Evolutionary conservation across 192 early-diverging fungal genomes (phyloP), one percentile per base, ranked within the genome.

Genomic region (Dispira parvispora): DNA sequence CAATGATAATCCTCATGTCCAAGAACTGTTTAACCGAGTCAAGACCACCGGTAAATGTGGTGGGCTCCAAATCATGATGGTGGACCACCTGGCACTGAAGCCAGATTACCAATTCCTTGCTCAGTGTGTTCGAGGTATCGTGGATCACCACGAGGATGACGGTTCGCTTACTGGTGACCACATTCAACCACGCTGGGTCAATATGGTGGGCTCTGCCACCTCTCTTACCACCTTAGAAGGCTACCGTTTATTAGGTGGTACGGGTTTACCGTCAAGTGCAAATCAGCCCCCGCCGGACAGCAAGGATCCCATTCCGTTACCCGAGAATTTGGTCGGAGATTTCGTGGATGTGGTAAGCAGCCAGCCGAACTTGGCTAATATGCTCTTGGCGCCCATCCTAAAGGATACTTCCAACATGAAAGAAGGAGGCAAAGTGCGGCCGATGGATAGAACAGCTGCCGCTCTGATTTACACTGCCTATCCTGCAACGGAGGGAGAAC

Each of bases 71-170:
- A 13, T 60, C 3, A 42, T 60, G 8, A 62, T 76, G 42, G 68
- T 63, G 0, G 75, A 76, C 49, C 75, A 76, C 45, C 69, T 68
- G 49, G 66, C 71, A 11, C 75, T 71, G 49, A 50, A 67, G 2
- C 65, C 65, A 47, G 47, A 70, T 2, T 69, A 73, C 50, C 1
- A 23, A 13, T 58, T 63, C 20, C 55, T 76, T 25, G 69, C 67
- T 47, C 65, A 65, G 2, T 65, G 62, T 50, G 75, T 76, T 52
- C 43, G 61, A 0, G 75, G 71, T 8, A 71, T 76, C 11, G 60
- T 76, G 26, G 75, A 76, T 60, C 75, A 76, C 56, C 75, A 76
- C 49, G 55, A 61, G 5, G 75, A 76, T 46, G 32, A 38, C 6
- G 3, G 32, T 38, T 4, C 1, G 6, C 1, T 38, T 6, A 38